phyloP scores from a whole-genome alignment of 768 basidiomycete species.

The Termitomyces titanicus region DNA sequence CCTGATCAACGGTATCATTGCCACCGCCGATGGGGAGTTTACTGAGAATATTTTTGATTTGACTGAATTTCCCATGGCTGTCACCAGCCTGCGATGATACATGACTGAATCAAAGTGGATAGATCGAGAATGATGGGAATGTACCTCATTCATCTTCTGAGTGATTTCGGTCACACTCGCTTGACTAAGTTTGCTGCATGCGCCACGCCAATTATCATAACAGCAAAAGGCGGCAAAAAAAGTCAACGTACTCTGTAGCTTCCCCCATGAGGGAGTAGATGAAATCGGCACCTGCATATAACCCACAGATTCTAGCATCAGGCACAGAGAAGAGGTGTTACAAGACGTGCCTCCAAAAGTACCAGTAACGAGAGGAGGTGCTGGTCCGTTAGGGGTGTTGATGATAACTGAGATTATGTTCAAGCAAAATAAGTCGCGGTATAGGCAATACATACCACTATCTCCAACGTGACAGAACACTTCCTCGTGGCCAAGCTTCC shows the following conservation, averaged over 20 bases:
- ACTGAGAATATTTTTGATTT: conserved; percentile 41
- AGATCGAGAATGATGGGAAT: neutral
- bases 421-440: neutral
- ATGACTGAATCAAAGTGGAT: neutral
- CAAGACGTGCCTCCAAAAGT: conserved; percentile 52
- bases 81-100: conserved; percentile 25
- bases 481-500: conserved; percentile 62
- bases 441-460: conserved; percentile 28
- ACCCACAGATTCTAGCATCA: neutral
- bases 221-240: neutral
- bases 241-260: conserved; percentile 49
- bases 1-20: conserved; percentile 47
- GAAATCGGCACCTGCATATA: conserved; percentile 48
- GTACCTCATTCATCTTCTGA: conserved; percentile 42
- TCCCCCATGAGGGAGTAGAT: conserved; percentile 63
- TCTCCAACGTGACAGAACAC: conserved; percentile 84
- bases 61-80: conserved; percentile 27
- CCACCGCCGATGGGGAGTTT: conserved; percentile 52
- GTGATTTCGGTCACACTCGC: conserved; percentile 58
- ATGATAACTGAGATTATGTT: conserved; percentile 30
- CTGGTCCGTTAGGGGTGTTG: conserved; percentile 50
- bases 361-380: conserved; percentile 64
- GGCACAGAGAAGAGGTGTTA: neutral
- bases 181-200: conserved; percentile 49
- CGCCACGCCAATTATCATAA: conserved; percentile 1